Base-by-base conservation (phyloP, 768 basidiomycete genomes). In the Rubroboletus satanas region DNA sequence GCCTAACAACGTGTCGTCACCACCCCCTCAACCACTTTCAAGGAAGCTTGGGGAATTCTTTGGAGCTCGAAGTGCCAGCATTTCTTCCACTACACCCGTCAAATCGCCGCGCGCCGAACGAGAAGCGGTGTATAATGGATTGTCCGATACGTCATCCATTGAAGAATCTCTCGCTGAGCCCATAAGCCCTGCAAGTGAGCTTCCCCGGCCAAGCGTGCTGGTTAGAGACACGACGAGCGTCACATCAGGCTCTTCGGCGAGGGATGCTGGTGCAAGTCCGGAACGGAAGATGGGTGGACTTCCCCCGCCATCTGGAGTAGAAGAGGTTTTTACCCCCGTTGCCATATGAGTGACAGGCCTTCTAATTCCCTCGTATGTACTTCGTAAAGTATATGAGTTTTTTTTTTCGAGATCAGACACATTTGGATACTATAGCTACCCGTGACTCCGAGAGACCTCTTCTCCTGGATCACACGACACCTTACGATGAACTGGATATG, bases 31-130 rank as follows among this genome's bases (percentile, higher is more conserved):
- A 17, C 83, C 82, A 1, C 72, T 84, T n/a, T 70, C 83, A 33
- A 78, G 79, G 62, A 90, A 87, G 72, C 62, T 91, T 42, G 86
- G 87, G 5, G 84, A 83, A 9, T 83, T 90, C 68, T 90, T 90
- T 66, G 74, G 79, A 52, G 75, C 83, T 29, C 75, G 84, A 55
- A 65, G 55, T 48, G 69, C 65, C 7, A 84, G 81, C 62, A 69
- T 79, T 38, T 78, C 83, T 17, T 84, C 83, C 14, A 71, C 71
- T 0, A 66, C 71, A 3, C 61, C 66, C 55, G 52, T 60, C 37
- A 63, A 58, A 57, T 60, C 61, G 17, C 64, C 56, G 55, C 58
- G 53, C n/a, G 15, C 63, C 18, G 67, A 71, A 52, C 66, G 50
- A 36, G 70, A 67, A 49, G 49, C 57, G 38, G 36, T 62, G 57